phyloP scores from a whole-genome alignment of 768 basidiomycete genomes.

The Tubosaeta sp. region DNA sequence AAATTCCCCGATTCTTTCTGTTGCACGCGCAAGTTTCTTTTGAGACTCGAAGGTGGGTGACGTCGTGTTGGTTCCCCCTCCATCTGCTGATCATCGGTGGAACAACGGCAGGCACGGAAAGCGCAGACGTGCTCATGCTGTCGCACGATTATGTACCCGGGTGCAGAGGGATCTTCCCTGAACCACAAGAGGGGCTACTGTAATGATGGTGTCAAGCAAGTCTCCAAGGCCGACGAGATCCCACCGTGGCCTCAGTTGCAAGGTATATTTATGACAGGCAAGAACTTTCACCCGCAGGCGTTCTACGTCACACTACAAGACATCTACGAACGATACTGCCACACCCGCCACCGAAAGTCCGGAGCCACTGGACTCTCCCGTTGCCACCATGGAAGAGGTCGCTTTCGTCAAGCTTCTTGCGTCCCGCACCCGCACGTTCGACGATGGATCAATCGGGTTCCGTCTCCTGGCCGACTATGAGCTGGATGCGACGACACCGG shows the following conservation, averaged over 20 bases:
- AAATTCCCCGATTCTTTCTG: no score
- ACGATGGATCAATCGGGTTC: neutral
- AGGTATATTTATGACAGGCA: neutral
- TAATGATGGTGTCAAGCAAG: neutral
- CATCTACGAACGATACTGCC: neutral
- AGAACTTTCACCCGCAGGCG: neutral
- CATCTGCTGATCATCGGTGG: no score
- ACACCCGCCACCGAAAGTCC: neutral
- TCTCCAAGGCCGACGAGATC: neutral
- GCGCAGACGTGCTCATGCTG: neutral
- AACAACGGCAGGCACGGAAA: neutral
- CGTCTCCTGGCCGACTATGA: neutral
- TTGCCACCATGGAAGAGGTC: neutral
- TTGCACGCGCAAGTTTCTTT: no score
- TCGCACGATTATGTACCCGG: slow-evolving; percentile 4
- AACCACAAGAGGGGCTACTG: neutral
- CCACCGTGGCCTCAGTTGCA: neutral
- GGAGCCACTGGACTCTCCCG: neutral
- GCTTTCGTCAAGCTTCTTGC: neutral
- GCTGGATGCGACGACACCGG: neutral
- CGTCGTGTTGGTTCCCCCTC: neutral
- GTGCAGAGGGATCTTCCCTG: neutral
- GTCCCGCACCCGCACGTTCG: neutral
- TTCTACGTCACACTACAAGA: neutral
- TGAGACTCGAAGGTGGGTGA: neutral